A percentile compares a stretch with the other conserved stretches of the same genome.
phyloP scores from a whole-genome alignment of 2,329 filamentous ascomycete genomes.

The Penicillium polonicum region DNA sequence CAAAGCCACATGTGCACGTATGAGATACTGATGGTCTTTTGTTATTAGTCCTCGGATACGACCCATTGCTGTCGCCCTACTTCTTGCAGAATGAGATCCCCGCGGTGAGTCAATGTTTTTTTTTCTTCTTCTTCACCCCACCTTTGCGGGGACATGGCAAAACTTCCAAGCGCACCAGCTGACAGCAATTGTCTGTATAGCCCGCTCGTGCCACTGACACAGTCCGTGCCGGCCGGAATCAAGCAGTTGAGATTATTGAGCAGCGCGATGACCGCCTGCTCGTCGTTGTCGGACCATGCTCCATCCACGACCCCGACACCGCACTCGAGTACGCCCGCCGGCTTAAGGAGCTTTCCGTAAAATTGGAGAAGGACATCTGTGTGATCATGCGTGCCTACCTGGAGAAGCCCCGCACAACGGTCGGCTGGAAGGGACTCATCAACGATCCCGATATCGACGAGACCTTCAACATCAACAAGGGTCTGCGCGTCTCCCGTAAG shows the following conservation, averaged over 20 bases:
- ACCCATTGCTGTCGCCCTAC: slow-evolving; percentile 85
- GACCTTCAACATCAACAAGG: slow-evolving; percentile 99
- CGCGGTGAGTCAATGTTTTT: slow-evolving; percentile 55
- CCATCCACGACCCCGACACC: slow-evolving; percentile 86
- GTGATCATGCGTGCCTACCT: slow-evolving; percentile 99
- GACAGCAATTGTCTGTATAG: slow-evolving; percentile 25
- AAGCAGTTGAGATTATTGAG: slow-evolving; percentile 72
- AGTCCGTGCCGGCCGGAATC: slow-evolving; percentile 47
- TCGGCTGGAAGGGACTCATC: slow-evolving; percentile 98
- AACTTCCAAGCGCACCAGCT: slow-evolving; percentile 20
- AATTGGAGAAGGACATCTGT: slow-evolving; percentile 77
- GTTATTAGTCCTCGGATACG: slow-evolving; percentile 83
- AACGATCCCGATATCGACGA: slow-evolving; percentile 98
- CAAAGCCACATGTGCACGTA: not conserved
- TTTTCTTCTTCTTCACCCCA: slow-evolving; percentile 59
- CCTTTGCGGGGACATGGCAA: slow-evolving; percentile 64
- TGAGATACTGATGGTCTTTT: not conserved
- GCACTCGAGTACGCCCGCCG: slow-evolving; percentile 85
- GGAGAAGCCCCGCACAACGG: slow-evolving; percentile 96
- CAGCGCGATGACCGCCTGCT: slow-evolving; percentile 78
- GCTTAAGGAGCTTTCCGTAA: slow-evolving; percentile 73
- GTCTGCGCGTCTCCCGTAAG: slow-evolving; percentile 84
- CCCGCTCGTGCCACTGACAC: slow-evolving; percentile 41
- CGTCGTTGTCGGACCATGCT: slow-evolving; percentile 93
- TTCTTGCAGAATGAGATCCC: slow-evolving; percentile 86